Conservation (phyloP, 108 stramenopile genomes). For the Thalassiosira profunda region DNA sequence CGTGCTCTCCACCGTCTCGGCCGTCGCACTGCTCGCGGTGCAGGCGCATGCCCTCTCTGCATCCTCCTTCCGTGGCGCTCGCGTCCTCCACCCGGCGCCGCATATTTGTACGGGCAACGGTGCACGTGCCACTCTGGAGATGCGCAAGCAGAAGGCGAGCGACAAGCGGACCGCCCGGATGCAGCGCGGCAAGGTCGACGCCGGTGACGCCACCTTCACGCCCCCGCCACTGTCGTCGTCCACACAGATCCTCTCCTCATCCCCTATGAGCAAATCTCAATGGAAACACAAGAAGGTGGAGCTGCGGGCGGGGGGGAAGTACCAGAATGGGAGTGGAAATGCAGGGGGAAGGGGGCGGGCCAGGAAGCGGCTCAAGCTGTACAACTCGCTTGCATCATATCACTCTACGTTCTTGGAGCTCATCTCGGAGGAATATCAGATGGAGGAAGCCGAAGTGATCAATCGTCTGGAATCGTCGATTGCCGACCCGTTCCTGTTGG, state of each 20-base stretch:
- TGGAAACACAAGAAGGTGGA: constrained; percentile 56
- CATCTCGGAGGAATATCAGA: constrained; percentile 73
- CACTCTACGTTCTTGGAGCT: constrained; percentile 73
- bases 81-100: neutral
- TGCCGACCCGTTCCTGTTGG: constrained; percentile 70
- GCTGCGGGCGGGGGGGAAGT: constrained; percentile 8
- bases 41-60: neutral
- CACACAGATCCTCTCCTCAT: constrained; percentile 46
- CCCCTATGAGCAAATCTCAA: constrained; percentile 63
- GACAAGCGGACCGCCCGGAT: constrained; percentile 78
- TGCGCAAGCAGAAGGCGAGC: constrained; percentile 90
- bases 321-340: neutral
- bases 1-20: too few species aligned
- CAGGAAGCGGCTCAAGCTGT: constrained; percentile 72
- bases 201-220: constrained; percentile 14
- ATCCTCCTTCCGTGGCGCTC: constrained; percentile 37
- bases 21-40: too few species aligned
- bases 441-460: constrained; percentile 85
- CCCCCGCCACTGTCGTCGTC: constrained; percentile 1
- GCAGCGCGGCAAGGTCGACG: constrained; percentile 57
- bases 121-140: too few species aligned
- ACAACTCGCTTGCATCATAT: constrained; percentile 78
- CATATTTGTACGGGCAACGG: too few species aligned
- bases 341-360: constrained; percentile 73
- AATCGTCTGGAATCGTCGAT: constrained; percentile 70